Evolutionary conservation across 441 rosid species (phyloP).

Genomic region (Manihot esculenta): DNA sequence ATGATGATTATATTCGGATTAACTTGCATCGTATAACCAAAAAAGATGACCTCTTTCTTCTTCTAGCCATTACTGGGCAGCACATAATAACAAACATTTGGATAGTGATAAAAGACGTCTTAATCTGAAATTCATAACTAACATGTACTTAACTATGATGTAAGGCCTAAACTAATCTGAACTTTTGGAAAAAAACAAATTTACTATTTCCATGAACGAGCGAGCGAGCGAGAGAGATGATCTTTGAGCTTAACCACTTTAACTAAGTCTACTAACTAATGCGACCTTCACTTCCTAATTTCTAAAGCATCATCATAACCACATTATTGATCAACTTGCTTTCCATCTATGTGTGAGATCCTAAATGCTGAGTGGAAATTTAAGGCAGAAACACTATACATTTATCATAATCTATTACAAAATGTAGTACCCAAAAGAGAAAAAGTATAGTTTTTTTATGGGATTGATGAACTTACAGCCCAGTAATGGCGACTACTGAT

Average conservation of each 20-base stretch:
- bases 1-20: neutral
- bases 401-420: neutral
- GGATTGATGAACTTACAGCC: constrained; percentile 60
- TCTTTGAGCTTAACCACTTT: neutral
- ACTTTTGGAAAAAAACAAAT: neutral
- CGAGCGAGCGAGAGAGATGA: neutral
- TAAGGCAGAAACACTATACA: neutral
- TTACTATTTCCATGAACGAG: no score
- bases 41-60: neutral
- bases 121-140: neutral
- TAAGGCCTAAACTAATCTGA: neutral
- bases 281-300: neutral
- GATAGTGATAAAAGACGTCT: neutral
- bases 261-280: neutral
- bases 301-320: neutral
- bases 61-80: neutral
- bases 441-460: neutral
- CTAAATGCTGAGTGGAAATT: neutral
- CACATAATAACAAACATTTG: neutral
- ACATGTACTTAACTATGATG: neutral
- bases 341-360: neutral
- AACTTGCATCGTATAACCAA: neutral
- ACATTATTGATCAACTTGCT: neutral
- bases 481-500: constrained; percentile 80
- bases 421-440: neutral